These are phyloP conservation scores for Colletotrichum sp. DNA, from an alignment of 2,329 filamentous ascomycete genomes.

Conservation along the genomic window DNA sequence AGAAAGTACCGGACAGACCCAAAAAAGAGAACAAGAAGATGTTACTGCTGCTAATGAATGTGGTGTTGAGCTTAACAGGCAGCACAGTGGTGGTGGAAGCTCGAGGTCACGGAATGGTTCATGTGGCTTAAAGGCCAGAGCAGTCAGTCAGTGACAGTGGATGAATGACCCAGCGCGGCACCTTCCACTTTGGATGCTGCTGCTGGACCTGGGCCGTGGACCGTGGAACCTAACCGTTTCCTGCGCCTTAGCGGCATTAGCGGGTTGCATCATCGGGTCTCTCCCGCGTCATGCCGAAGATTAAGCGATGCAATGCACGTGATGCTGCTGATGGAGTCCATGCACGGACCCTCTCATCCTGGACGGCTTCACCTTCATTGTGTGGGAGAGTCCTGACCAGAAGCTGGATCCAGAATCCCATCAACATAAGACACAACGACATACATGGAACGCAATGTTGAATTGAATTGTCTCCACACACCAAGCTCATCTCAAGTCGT, in stretches of 20 bases:
- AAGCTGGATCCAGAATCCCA: neutral
- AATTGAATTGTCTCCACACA: neutral
- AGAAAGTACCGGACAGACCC: neutral
- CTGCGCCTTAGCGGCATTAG: slow-evolving; percentile 26
- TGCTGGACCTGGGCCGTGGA: slow-evolving; percentile 2
- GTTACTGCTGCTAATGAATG: neutral
- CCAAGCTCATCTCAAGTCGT: neutral
- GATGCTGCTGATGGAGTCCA: slow-evolving; percentile 16
- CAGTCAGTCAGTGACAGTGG: neutral
- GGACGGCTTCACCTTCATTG: neutral
- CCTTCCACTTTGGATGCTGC: slow-evolving; percentile 8
- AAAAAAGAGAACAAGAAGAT: neutral
- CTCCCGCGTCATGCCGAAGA: slow-evolving; percentile 32
- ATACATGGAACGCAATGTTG: neutral
- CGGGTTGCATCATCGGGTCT: slow-evolving; percentile 9
- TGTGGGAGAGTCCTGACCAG: neutral
- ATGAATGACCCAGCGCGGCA: slow-evolving; percentile 10
- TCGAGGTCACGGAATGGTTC: neutral
- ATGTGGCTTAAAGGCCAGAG: slow-evolving; percentile 5
- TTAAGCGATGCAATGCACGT: slow-evolving; percentile 31
- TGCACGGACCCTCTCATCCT: neutral
- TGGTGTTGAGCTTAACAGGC: neutral
- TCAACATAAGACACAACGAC: neutral
- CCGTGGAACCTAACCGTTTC: slow-evolving; percentile 27
- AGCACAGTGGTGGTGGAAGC: neutral